phyloP scores from a whole-genome alignment of 2,329 filamentous ascomycete species.

The Chaetomiaceae sp. region DNA sequence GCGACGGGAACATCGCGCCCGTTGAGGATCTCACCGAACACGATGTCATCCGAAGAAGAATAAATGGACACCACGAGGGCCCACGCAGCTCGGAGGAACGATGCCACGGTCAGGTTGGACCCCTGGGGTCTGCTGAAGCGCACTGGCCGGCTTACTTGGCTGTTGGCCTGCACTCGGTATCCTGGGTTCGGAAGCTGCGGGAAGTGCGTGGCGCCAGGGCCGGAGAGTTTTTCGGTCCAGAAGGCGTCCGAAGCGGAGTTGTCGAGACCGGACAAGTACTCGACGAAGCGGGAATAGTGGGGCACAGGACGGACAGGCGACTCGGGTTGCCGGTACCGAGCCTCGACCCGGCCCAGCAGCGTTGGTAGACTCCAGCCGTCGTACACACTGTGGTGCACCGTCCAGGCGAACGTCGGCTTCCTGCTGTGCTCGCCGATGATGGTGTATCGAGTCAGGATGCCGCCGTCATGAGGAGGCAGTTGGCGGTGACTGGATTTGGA shows the following conservation, averaged over 20 bases:
- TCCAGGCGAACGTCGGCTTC: slow-evolving; percentile 21
- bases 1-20: slow-evolving; percentile 23
- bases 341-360: slow-evolving; percentile 22
- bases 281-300: slow-evolving; percentile 23
- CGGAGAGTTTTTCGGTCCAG: slow-evolving; percentile 20
- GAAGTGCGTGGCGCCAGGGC: slow-evolving; percentile 16
- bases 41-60: slow-evolving; percentile 18
- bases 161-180: slow-evolving; percentile 22
- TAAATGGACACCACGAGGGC: slow-evolving; percentile 22
- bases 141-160: slow-evolving; percentile 8
- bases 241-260: slow-evolving; percentile 15
- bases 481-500: slow-evolving; percentile 7
- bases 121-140: slow-evolving; percentile 11
- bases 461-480: slow-evolving; percentile 23
- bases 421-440: slow-evolving; percentile 13
- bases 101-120: slow-evolving; percentile 12
- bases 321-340: slow-evolving; percentile 12
- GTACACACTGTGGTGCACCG: slow-evolving; percentile 25
- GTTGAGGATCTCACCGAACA: slow-evolving; percentile 25
- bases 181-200: slow-evolving; percentile 19
- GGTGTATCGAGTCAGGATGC: slow-evolving; percentile 17
- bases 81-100: slow-evolving; percentile 23
- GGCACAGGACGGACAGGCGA: slow-evolving; percentile 4
- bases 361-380: slow-evolving; percentile 27
- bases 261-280: slow-evolving; percentile 18